These are phyloP conservation scores for Saccharomycopsis fodiens DNA, from an alignment of 805 yeast species.

Conservation along the genomic window DNA sequence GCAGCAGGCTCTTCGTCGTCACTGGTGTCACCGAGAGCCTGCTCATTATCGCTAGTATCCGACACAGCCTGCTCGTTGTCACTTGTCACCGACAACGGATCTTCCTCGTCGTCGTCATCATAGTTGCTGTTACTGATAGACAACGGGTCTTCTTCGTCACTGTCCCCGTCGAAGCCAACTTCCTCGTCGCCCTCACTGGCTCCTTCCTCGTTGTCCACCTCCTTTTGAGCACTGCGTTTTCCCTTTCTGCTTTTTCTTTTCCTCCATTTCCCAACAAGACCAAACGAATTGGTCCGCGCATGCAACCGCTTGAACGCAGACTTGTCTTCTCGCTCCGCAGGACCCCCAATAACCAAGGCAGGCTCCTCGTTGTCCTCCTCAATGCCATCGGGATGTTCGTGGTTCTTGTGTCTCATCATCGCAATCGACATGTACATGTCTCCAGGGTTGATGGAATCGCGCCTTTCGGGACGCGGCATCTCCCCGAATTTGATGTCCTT, in stretches of 20 bases:
- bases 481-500: slow-evolving; percentile 49
- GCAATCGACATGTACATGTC: slow-evolving; percentile 82
- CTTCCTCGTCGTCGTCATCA: slow-evolving; percentile 12
- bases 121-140: slow-evolving; percentile 2
- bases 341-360: slow-evolving; percentile 68
- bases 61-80: slow-evolving; percentile 2
- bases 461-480: slow-evolving; percentile 45
- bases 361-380: slow-evolving; percentile 51
- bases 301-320: slow-evolving; percentile 4
- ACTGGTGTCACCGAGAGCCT: slow-evolving; percentile 3
- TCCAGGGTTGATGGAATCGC: slow-evolving; percentile 57
- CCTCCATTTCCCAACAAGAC: slow-evolving; percentile 22
- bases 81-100: slow-evolving; percentile 4
- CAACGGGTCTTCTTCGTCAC: slow-evolving; percentile 8
- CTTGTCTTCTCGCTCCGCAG: slow-evolving; percentile 54
- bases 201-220: slow-evolving; percentile 20
- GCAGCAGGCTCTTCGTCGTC: not conserved
- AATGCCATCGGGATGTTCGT: slow-evolving; percentile 19
- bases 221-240: slow-evolving; percentile 20
- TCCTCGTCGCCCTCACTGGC: slow-evolving; percentile 2
- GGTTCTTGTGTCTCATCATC: slow-evolving; percentile 53
- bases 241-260: slow-evolving; percentile 19
- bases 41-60: not conserved
- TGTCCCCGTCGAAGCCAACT: slow-evolving; percentile 16
- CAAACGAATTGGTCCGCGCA: slow-evolving; percentile 9